A percentile compares a stretch with the other conserved stretches of the same genome.
phyloP scores from a whole-genome alignment of 257 asterid species.

The Perilla frutescens region DNA sequence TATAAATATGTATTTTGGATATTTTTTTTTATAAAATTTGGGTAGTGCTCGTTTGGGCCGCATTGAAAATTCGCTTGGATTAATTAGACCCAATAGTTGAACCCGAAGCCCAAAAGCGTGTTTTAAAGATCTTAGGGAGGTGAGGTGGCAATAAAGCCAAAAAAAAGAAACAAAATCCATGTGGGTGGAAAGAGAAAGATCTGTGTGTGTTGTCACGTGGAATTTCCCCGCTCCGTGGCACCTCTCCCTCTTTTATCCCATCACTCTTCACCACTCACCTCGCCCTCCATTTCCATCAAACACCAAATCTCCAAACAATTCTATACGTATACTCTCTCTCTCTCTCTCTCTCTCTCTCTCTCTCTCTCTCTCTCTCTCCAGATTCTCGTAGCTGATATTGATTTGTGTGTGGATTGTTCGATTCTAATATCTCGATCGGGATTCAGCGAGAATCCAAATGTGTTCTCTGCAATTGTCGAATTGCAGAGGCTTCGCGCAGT shows the following conservation, averaged over 20 bases:
- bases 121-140: slow-evolving; percentile 10
- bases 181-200: slow-evolving; percentile 27
- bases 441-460: slow-evolving; percentile 42
- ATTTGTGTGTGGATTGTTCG: slow-evolving; percentile 4
- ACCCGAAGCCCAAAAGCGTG: background rate
- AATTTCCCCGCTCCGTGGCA: slow-evolving; percentile 53
- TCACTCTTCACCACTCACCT: slow-evolving; percentile 34
- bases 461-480: slow-evolving; percentile 55
- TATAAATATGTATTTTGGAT: too few relatives aligned
- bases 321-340: background rate
- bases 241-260: slow-evolving; percentile 50
- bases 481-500: slow-evolving; percentile 51
- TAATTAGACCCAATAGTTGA: too few relatives aligned
- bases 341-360: too few relatives aligned
- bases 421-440: slow-evolving; percentile 3
- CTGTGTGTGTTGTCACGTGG: slow-evolving; percentile 45
- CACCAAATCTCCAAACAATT: slow-evolving; percentile 37
- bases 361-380: too few relatives aligned
- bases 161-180: slow-evolving; percentile 28
- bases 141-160: slow-evolving; percentile 40
- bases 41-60: too few relatives aligned
- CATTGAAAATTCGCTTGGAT: too few relatives aligned
- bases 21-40: too few relatives aligned
- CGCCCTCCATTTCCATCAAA: slow-evolving; percentile 20
- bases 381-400: background rate